Conservation (phyloP, 345 rosid genomes). For the Trapa incisa region DNA sequence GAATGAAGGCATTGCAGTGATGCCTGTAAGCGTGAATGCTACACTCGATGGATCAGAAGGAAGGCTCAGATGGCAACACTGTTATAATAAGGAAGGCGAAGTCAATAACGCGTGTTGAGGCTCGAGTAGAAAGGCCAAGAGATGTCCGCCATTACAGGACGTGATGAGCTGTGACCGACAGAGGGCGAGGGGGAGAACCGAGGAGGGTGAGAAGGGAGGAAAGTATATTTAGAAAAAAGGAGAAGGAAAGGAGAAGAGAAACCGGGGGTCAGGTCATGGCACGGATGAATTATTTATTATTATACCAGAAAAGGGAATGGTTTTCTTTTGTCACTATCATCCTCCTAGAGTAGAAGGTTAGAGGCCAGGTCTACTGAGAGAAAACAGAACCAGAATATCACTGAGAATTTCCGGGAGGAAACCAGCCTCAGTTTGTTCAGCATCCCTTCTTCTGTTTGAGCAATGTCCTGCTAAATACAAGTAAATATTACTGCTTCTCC, state of each 20-base stretch:
- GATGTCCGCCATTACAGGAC: conserved; percentile 25
- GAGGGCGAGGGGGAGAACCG: not conserved
- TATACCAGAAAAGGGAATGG: not conserved
- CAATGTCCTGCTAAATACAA: no score
- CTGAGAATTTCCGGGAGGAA: conserved; percentile 38
- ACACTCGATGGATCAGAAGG: not conserved
- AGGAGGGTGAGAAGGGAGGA: not conserved
- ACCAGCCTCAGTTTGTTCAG: conserved; percentile 51
- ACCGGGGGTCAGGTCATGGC: conserved; percentile 4
- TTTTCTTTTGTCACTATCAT: no score
- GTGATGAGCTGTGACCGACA: conserved; percentile 1
- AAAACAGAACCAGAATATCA: conserved; percentile 4
- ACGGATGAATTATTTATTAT: conserved; percentile 1
- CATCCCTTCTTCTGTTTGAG: no score
- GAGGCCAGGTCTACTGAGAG: conserved; percentile 24
- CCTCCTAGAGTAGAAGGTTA: not conserved
- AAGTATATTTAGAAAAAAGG: not conserved
- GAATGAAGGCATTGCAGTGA: not conserved
- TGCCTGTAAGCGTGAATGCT: not conserved
- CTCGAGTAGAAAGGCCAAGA: not conserved
- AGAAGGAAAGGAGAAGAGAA: not conserved
- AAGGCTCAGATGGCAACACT: conserved; percentile 1
- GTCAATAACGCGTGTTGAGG: not conserved
- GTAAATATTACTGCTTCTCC: no score
- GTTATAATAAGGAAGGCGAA: not conserved